These are phyloP conservation scores for Dendrobium officinale DNA, from an alignment of 106 monocot species.

Conservation along the genomic window DNA sequence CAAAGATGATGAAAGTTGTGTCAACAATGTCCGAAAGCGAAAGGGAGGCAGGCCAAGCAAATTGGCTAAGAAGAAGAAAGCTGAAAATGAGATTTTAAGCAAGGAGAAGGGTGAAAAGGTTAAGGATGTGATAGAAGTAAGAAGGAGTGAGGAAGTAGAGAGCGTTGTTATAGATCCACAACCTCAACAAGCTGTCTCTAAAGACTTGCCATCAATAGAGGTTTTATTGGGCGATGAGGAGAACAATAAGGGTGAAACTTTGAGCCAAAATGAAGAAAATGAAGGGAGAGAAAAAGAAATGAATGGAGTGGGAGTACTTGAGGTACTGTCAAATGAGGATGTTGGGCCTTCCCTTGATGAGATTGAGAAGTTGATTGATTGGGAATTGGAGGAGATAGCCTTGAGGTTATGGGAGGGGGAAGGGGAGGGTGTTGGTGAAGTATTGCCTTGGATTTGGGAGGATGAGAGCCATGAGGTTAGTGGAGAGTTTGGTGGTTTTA, in stretches of 20 bases:
- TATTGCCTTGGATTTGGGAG: background rate
- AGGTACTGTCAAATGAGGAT: background rate
- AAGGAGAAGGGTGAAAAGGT: background rate
- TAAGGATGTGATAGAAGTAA: background rate
- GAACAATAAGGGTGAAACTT: too few relatives aligned
- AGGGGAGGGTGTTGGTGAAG: background rate
- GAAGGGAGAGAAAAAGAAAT: background rate
- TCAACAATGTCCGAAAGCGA: background rate
- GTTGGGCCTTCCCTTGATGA: background rate
- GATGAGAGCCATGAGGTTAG: background rate
- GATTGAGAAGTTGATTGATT: slow-evolving; percentile 9
- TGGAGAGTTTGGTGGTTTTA: background rate
- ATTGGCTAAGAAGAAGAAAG: background rate
- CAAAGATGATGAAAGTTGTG: background rate
- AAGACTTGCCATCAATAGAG: background rate
- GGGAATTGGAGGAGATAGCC: slow-evolving; percentile 7
- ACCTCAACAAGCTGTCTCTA: background rate
- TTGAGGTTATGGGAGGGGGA: slow-evolving; percentile 6
- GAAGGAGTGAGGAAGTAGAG: background rate
- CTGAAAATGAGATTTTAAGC: too few relatives aligned
- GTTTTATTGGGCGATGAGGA: background rate
- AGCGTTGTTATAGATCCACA: background rate
- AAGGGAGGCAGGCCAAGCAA: slow-evolving; percentile 9
- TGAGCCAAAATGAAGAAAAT: background rate
- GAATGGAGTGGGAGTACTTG: background rate